phyloP scores from a whole-genome alignment of 2,329 filamentous ascomycete species.

The Lasiodiplodia theobromae region DNA sequence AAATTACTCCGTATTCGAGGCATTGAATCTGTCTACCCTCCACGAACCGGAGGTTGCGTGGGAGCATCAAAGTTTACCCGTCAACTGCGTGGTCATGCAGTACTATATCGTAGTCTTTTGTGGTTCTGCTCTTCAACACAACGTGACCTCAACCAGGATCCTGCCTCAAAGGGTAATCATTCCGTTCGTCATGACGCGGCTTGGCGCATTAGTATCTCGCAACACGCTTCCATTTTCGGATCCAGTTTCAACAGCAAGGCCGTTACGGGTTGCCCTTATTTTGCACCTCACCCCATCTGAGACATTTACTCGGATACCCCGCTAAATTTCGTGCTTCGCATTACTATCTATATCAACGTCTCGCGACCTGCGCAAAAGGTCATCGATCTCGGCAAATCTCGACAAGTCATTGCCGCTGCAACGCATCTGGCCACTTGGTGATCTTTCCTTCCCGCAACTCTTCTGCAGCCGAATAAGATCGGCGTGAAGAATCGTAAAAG shows the following conservation, averaged over 20 bases:
- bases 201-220: constrained; percentile 19
- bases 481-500: not conserved
- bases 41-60: not conserved
- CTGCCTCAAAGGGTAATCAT: constrained; percentile 3
- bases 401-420: not conserved
- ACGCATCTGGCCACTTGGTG: not conserved
- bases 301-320: not conserved
- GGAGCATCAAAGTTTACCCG: not conserved
- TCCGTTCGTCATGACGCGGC: constrained; percentile 9
- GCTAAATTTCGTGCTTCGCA: not conserved
- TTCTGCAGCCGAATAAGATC: not conserved
- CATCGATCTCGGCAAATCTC: constrained; percentile 10
- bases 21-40: not conserved
- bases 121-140: not conserved
- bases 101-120: constrained; percentile 2
- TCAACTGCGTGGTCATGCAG: not conserved
- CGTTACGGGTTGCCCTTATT: constrained; percentile 11
- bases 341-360: not conserved
- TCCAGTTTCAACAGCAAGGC: not conserved
- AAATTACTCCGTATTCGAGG: constrained; percentile 2
- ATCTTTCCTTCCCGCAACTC: not conserved
- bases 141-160: constrained; percentile 10
- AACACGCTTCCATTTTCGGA: constrained; percentile 2
- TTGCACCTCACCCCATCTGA: constrained; percentile 9
- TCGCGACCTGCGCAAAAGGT: not conserved